A percentile compares a stretch with the other conserved stretches of the same genome.
These are phyloP conservation scores for Linnemannia zychae DNA, from an alignment of 192 early-diverging fungal species.

Conservation along the genomic window DNA sequence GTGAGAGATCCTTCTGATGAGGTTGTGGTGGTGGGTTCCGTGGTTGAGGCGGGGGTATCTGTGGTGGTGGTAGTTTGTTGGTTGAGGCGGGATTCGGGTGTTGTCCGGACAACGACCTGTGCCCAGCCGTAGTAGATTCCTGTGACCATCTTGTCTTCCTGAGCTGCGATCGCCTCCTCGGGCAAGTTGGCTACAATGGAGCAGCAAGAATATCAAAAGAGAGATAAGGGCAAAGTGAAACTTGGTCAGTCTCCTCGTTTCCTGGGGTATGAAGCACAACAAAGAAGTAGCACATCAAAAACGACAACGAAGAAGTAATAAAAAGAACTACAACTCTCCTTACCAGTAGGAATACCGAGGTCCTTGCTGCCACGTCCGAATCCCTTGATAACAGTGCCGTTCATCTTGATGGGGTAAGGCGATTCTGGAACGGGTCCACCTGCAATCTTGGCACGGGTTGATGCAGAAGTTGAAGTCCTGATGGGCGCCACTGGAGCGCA, in stretches of 20 bases:
- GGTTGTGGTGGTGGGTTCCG: background rate
- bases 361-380: constrained; percentile 98
- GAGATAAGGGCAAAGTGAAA: background rate
- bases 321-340: background rate
- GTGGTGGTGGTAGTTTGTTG: background rate
- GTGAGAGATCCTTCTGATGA: background rate
- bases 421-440: constrained; percentile 68
- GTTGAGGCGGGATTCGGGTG: constrained; percentile 16
- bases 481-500: constrained; percentile 8
- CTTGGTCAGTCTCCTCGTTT: background rate
- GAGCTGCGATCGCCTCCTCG: constrained; percentile 75
- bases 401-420: constrained; percentile 86
- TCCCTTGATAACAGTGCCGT: constrained; percentile 87
- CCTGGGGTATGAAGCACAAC: background rate
- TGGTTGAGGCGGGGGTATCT: background rate
- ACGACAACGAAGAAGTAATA: background rate
- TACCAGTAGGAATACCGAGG: constrained; percentile 97
- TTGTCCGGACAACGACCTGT: constrained; percentile 66
- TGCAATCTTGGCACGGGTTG: constrained; percentile 70
- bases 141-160: constrained; percentile 74
- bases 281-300: background rate
- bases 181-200: constrained; percentile 86
- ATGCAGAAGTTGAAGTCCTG: background rate
- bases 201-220: background rate
- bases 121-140: constrained; percentile 99